Conservation (phyloP, 2,329 filamentous ascomycete genomes). For the Aspergillus aculeatus region DNA sequence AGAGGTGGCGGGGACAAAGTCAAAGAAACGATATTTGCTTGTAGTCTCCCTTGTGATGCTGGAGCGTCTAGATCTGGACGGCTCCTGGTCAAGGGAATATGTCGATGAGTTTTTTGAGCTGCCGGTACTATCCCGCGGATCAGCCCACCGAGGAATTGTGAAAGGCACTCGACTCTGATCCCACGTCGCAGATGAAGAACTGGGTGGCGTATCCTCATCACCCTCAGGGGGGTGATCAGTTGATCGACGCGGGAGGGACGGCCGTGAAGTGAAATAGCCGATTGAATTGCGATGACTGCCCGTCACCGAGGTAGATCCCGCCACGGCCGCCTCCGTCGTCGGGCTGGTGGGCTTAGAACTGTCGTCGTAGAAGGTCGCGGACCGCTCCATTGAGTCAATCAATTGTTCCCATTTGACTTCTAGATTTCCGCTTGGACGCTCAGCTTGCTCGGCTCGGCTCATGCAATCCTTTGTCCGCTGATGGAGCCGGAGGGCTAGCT, state of each 20-base stretch:
- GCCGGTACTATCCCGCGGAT: conserved; percentile 42
- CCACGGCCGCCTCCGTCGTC: conserved; percentile 32
- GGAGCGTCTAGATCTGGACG: conserved; percentile 36
- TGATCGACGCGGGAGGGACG: conserved; percentile 39
- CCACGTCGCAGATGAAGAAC: conserved; percentile 45
- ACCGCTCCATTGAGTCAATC: conserved; percentile 49
- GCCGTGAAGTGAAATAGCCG: conserved; percentile 40
- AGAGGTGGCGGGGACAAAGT: conserved; percentile 43
- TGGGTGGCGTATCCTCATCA: conserved; percentile 48
- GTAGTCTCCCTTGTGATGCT: conserved; percentile 41
- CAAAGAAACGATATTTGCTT: conserved; percentile 46
- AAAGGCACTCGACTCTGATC: conserved; percentile 44
- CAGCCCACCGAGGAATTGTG: conserved; percentile 40
- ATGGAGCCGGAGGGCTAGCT: conserved; percentile 42
- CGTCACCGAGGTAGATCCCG: conserved; percentile 29
- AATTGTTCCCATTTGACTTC: conserved; percentile 52
- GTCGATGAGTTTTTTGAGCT: conserved; percentile 50
- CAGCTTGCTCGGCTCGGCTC: conserved; percentile 48
- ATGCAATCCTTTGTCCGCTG: conserved; percentile 48
- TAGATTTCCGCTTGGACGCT: conserved; percentile 46
- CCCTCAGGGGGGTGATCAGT: conserved; percentile 38
- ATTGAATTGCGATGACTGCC: conserved; percentile 42
- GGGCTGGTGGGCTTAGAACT: conserved; percentile 40
- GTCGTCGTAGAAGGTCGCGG: conserved; percentile 43
- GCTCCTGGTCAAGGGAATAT: conserved; percentile 44